These are phyloP conservation scores for Zostera marina DNA, from an alignment of 116 monocot species.

Conservation along the genomic window DNA sequence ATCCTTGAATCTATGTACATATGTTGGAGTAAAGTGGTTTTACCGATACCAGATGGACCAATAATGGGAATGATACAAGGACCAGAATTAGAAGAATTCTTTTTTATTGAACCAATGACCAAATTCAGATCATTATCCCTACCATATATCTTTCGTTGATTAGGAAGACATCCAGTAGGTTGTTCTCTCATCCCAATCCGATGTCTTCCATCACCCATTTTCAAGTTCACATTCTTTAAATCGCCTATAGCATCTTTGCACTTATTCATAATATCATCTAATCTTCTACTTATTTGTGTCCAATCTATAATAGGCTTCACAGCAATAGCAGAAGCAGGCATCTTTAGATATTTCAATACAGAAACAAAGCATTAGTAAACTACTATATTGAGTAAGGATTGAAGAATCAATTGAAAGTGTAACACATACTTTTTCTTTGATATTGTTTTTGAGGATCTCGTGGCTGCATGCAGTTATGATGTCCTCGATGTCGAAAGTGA, in stretches of 20 bases:
- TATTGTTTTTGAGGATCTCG: not conserved
- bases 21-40: conserved; percentile 18
- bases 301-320: not conserved
- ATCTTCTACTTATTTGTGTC: not conserved
- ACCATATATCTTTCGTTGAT: not conserved
- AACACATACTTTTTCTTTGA: no score
- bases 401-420: no score
- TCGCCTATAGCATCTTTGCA: not conserved
- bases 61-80: not conserved
- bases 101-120: not conserved
- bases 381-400: no score
- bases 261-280: not conserved
- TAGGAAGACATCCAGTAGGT: not conserved
- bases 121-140: not conserved
- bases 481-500: not conserved
- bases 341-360: no score
- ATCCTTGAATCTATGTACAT: conserved; percentile 4
- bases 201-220: not conserved
- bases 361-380: no score
- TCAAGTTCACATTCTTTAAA: not conserved
- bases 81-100: not conserved
- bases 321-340: no score
- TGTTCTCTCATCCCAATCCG: not conserved
- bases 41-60: conserved; percentile 12
- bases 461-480: not conserved